phyloP scores from a whole-genome alignment of 2,329 filamentous ascomycete species.

The Penicillium sp. region DNA sequence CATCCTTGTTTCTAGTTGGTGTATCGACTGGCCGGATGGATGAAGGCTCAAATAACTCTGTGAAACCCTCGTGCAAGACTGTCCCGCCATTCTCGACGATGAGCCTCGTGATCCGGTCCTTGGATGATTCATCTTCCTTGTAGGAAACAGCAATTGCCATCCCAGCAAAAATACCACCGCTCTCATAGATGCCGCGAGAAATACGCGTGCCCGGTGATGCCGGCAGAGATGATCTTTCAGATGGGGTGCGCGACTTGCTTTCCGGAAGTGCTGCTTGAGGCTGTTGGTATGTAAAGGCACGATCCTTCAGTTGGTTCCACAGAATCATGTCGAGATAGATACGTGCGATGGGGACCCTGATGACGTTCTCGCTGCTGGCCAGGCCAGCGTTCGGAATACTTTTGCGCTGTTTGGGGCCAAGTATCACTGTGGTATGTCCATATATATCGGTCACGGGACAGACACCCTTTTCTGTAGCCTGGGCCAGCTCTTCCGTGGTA shows the following conservation, averaged over 20 bases:
- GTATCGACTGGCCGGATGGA: conserved; percentile 27
- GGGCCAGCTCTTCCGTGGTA: conserved; percentile 23
- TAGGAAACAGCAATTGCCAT: conserved; percentile 90
- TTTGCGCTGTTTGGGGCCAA: conserved; percentile 42
- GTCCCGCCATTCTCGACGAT: conserved; percentile 68
- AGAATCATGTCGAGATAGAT: conserved; percentile 46
- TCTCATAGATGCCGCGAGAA: conserved; percentile 37
- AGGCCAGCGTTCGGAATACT: conserved; percentile 35
- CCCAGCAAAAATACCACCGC: conserved; percentile 58
- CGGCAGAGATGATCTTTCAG: conserved; percentile 37
- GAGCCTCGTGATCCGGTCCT: conserved; percentile 53
- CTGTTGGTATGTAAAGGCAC: conserved; percentile 31
- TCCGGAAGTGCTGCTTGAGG: conserved; percentile 16
- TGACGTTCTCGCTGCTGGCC: conserved; percentile 27
- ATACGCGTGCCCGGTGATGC: conserved; percentile 48
- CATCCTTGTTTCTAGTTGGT: conserved; percentile 25
- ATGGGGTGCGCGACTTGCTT: conserved; percentile 34
- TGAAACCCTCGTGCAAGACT: conserved; percentile 70
- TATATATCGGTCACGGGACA: conserved; percentile 40
- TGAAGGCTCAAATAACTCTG: conserved; percentile 64
- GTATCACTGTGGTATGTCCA: conserved; percentile 39
- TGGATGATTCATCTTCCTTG: conserved; percentile 52
- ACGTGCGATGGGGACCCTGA: conserved; percentile 41
- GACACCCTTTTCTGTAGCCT: conserved; percentile 21
- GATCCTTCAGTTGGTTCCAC: conserved; percentile 44